A percentile compares a stretch with the other conserved stretches of the same genome.
These are phyloP conservation scores for Clonostachys rhizophaga DNA, from an alignment of 2,329 filamentous ascomycete species.

Conservation along the genomic window DNA sequence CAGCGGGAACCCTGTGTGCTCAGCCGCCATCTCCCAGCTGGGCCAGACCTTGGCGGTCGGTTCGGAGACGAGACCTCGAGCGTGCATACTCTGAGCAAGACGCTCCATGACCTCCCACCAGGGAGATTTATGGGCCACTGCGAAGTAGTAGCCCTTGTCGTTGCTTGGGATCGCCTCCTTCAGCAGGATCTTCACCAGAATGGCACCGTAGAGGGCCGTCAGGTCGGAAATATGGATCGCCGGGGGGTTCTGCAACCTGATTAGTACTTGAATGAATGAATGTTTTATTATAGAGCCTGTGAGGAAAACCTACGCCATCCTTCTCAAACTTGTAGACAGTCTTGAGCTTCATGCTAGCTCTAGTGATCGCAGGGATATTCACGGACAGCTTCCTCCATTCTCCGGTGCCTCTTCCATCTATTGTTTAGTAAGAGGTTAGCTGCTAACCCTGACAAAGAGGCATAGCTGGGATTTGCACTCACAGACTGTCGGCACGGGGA, in stretches of 20 bases:
- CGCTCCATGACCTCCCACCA: constrained; percentile 21
- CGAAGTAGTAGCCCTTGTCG: constrained; percentile 25
- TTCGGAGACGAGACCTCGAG: constrained; percentile 18
- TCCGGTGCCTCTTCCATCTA: constrained; percentile 25
- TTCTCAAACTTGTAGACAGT: constrained; percentile 23
- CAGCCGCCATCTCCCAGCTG: constrained; percentile 19
- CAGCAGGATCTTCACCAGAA: constrained; percentile 19
- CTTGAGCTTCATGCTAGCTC: constrained; percentile 17
- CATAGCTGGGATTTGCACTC: constrained; percentile 3
- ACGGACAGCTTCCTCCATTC: constrained; percentile 24
- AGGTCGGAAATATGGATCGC: constrained; percentile 23
- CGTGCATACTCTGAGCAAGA: constrained; percentile 15
- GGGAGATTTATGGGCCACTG: constrained; percentile 14
- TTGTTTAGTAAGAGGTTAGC: not conserved
- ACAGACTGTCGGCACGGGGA: constrained; percentile 20
- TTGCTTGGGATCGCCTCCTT: constrained; percentile 16
- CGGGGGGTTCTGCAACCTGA: constrained; percentile 10
- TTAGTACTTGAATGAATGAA: not conserved
- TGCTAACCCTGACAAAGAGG: not conserved
- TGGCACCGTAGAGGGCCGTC: constrained; percentile 16
- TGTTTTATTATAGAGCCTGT: no score
- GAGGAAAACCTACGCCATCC: constrained; percentile 16
- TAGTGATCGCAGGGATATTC: constrained; percentile 18
- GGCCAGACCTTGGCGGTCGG: constrained; percentile 17
- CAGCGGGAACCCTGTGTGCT: constrained; percentile 19